These are phyloP conservation scores for Begonia masoniana DNA, from an alignment of 306 rosid genomes.

Conservation along the genomic window DNA sequence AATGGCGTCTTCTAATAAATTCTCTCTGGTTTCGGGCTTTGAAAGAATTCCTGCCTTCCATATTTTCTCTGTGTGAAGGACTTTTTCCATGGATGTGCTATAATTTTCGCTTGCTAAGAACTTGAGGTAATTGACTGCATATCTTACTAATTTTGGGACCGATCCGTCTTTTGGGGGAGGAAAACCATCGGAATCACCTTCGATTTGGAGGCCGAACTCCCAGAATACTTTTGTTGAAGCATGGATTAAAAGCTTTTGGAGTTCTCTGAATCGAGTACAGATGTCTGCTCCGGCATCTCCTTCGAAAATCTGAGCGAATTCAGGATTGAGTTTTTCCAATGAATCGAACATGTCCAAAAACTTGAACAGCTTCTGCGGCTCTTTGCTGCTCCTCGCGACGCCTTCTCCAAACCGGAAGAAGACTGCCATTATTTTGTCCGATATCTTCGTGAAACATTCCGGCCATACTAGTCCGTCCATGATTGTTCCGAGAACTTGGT, in stretches of 20 bases:
- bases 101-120: constrained; percentile 47
- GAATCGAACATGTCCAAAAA: constrained; percentile 71
- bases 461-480: constrained; percentile 66
- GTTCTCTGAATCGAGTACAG: constrained; percentile 47
- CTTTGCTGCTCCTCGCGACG: constrained; percentile 63
- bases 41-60: constrained; percentile 51
- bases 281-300: constrained; percentile 60
- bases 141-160: constrained; percentile 64
- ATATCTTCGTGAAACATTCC: constrained; percentile 69
- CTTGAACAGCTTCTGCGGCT: constrained; percentile 80
- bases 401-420: constrained; percentile 90
- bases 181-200: constrained; percentile 50
- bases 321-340: constrained; percentile 41
- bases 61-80: constrained; percentile 52
- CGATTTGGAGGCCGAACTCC: constrained; percentile 83
- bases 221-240: constrained; percentile 71
- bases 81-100: constrained; percentile 43
- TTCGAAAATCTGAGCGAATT: constrained; percentile 31
- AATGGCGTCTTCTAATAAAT: constrained; percentile 38
- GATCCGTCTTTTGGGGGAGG: constrained; percentile 71
- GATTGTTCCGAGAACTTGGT: constrained; percentile 38
- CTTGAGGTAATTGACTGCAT: constrained; percentile 68
- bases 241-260: constrained; percentile 63
- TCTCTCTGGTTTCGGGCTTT: constrained; percentile 26
- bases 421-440: constrained; percentile 87